These are phyloP conservation scores for Aspergillus sp. DNA, from an alignment of 2,329 filamentous ascomycete genomes.

Conservation along the genomic window DNA sequence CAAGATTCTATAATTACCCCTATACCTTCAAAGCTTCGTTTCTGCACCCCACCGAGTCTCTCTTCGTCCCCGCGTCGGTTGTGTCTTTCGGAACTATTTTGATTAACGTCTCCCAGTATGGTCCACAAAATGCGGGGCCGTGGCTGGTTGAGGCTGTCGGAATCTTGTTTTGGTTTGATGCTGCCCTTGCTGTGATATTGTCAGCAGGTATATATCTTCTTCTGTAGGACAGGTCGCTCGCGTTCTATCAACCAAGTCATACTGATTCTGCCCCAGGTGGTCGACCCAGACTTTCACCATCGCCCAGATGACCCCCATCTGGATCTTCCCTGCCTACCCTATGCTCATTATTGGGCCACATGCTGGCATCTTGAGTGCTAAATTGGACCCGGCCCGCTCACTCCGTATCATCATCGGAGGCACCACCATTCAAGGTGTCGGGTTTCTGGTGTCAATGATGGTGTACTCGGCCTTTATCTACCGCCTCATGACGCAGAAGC, in stretches of 20 bases:
- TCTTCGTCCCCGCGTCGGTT: slow-evolving; percentile 58
- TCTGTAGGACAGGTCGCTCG: too few relatives aligned
- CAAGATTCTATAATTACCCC: slow-evolving; percentile 59
- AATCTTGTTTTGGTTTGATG: slow-evolving; percentile 67
- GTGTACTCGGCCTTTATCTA: slow-evolving; percentile 47
- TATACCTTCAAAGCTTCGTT: slow-evolving; percentile 52
- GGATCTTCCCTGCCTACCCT: slow-evolving; percentile 66
- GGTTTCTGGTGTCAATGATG: slow-evolving; percentile 45
- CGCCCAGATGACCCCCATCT: slow-evolving; percentile 42
- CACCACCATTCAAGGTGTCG: slow-evolving; percentile 47
- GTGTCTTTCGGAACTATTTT: slow-evolving; percentile 65
- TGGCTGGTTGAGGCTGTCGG: slow-evolving; percentile 59
- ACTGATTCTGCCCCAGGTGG: neutral
- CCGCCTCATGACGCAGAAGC: slow-evolving; percentile 41
- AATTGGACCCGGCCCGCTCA: slow-evolving; percentile 44
- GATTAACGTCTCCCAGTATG: slow-evolving; percentile 63
- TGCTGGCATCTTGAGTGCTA: slow-evolving; percentile 58
- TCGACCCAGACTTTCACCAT: slow-evolving; percentile 9
- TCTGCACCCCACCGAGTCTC: slow-evolving; percentile 62
- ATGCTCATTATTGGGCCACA: slow-evolving; percentile 68
- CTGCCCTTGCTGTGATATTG: slow-evolving; percentile 40
- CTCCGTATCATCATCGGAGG: slow-evolving; percentile 46
- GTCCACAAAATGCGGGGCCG: slow-evolving; percentile 54
- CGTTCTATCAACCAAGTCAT: slow-evolving; percentile 11
- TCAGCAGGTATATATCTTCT: too few relatives aligned